A percentile compares a stretch with the other conserved stretches of the same genome.
Conservation (phyloP, 2,329 filamentous ascomycete species). For the Penicillium nordicum region DNA sequence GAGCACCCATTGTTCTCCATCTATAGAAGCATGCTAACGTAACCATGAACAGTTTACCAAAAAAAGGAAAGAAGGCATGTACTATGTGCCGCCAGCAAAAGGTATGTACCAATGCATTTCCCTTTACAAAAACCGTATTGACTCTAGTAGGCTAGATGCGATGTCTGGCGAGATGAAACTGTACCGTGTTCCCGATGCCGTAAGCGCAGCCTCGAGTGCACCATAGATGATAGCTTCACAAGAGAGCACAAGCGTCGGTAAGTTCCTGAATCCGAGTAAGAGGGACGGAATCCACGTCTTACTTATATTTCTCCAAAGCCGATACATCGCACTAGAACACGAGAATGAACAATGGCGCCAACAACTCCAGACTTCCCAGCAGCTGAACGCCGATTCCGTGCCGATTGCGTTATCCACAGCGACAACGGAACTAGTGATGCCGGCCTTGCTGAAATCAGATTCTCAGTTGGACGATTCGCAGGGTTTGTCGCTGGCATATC, state of each 20-base stretch:
- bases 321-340: slow-evolving; percentile 38
- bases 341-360: slow-evolving; percentile 38
- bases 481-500: slow-evolving; percentile 15
- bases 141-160: slow-evolving; percentile 36
- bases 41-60: slow-evolving; percentile 14
- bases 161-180: slow-evolving; percentile 36
- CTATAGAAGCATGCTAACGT: slow-evolving; percentile 12
- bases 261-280: background rate
- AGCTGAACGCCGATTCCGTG: slow-evolving; percentile 19
- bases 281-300: background rate
- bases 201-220: slow-evolving; percentile 36
- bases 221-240: slow-evolving; percentile 44
- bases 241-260: slow-evolving; percentile 44
- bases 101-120: slow-evolving; percentile 19
- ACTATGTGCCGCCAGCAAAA: slow-evolving; percentile 47
- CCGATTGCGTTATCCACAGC: slow-evolving; percentile 31
- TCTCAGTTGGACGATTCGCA: slow-evolving; percentile 4
- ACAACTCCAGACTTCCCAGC: slow-evolving; percentile 30
- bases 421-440: slow-evolving; percentile 31
- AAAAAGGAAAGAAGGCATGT: slow-evolving; percentile 41
- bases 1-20: background rate
- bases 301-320: slow-evolving; percentile 20
- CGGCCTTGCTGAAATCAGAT: slow-evolving; percentile 10
- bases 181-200: slow-evolving; percentile 39
- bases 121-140: background rate